Base-by-base conservation (phyloP, 176 grass and related monocot species). In the Carex scoparia region DNA sequence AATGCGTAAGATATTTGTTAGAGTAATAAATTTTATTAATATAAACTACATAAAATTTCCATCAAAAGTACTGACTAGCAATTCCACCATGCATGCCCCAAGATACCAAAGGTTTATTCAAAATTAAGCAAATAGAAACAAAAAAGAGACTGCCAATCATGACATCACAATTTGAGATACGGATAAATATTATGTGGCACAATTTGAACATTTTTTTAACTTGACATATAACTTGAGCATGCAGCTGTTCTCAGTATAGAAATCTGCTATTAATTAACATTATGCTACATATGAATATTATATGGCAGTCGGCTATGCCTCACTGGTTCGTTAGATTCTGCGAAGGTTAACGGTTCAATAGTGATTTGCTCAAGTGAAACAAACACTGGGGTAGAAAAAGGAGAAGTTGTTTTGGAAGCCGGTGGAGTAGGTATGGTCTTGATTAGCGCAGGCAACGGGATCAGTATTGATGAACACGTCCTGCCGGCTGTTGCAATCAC, bases 401-500 rank as follows among this genome's bases (percentile, higher is more conserved):
- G 91, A 14, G 91, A 90, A 72, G 40, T 60, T 2, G 85, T 97
- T 12, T 65, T 79, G 5, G 85, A 53, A 1, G 91, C 88, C 49
- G 88, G 90, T 1, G 91, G 85, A 27, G 83, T 66, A 7, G 94
- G 82, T 7, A 87, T 94, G 91, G 42, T 97, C 68, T 85, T 97
- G 28, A 48, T 89, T 23, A 23, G 23, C 23, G 23, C 23, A 23
- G 23, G 23, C 23, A 23, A 23, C 23, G 23, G 23, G 23, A 23
- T 23, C 23, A 23, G 23, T 23, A 23, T 23, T 23, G 23, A 23
- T 51, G 65, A 84, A 6, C 91, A 97, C 66, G 14, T 97, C 12
- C 51, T 97, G 59, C 89, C 91, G 2, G 89, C 94, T 3, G 81
- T 90, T 83, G 91, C 91, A 76, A 81, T 97, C 81, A 55, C 72